Conservation (phyloP, 1,284 basidiomycete species). For the Cerioporus squamosus region DNA sequence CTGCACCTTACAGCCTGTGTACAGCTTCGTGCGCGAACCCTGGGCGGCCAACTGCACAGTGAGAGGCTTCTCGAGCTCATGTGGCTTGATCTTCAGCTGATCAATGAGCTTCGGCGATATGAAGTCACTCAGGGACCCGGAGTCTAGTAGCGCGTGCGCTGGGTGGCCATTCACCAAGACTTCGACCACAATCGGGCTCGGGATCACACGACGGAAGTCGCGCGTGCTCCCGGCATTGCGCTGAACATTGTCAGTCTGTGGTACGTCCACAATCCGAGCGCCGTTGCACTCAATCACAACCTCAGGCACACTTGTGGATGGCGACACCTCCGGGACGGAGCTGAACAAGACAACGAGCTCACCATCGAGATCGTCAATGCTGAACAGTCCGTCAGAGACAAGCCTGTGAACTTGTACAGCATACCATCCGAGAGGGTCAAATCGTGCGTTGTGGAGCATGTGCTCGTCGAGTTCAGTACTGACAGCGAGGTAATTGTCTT, state of each 20-base stretch:
- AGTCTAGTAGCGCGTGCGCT: background rate
- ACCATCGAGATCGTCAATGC: too few species aligned
- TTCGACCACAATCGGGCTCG: background rate
- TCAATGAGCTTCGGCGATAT: background rate
- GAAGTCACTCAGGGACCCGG: background rate
- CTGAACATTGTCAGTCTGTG: too few species aligned
- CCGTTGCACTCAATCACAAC: too few species aligned
- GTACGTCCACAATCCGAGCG: too few species aligned
- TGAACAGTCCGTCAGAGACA: too few species aligned
- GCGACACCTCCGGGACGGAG: too few species aligned
- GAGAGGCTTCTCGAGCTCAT: background rate
- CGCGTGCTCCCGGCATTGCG: background rate
- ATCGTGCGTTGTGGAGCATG: constrained; percentile 21
- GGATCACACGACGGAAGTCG: background rate
- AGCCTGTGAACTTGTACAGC: background rate
- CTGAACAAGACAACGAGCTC: too few species aligned
- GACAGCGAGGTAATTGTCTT: background rate
- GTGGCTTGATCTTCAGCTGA: background rate
- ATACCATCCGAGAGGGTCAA: constrained; percentile 23
- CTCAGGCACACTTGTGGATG: too few species aligned
- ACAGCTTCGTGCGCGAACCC: constrained; percentile 11
- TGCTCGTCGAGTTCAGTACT: background rate
- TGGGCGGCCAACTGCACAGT: background rate
- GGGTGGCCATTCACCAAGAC: background rate
- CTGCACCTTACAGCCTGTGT: background rate